Base-by-base conservation (phyloP, 306 rosid genomes). In the Cicer yamashitae region DNA sequence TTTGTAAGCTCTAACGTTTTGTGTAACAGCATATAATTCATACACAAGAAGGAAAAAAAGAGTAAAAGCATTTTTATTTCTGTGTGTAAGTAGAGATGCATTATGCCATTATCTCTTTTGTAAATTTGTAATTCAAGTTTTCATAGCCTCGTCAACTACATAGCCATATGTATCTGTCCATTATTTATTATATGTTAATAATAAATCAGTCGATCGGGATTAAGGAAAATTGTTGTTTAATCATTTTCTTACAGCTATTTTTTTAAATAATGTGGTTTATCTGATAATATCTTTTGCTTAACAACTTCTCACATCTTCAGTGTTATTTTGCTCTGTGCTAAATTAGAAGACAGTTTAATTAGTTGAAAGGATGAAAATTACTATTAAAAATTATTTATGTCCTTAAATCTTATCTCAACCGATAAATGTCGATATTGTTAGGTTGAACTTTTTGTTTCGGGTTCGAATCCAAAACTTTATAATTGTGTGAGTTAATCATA, bases 1-100 rank as follows among this genome's bases (percentile, higher is more conserved):
- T 81, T 50, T 17, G 3, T 64, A 78, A 38, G 74, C 78, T 69
- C 64, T 54, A n/a, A 48, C 69, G 60, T 76, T 52, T 77, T 77
- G 80, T 70, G 83, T 18, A 60, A 72, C 7, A 1, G 48, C 17
- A 44, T 68, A 70, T 47, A 18, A 18, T 76, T 75, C 67, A 17
- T 56, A 50, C 46, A 10, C 12, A 1, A 18, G 10, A 44, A 46
- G n/a, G 12, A 54, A 6, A 37, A 43, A 52, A 22, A 77, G 30
- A 6, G 61, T 57, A 64, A 47, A 56, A 65, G 6, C 64, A 46
- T 14, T 64, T 53, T 15, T 34, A 41, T 68, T 41, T 46, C 8
- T 53, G 10, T 46, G 44, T 56, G 44, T 56, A 10, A 51, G 46
- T 9, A 70, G 40, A 61, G 40, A 58, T 67, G 40, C 30, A 18